A percentile compares a stretch with the other conserved stretches of the same genome.
Conservation (phyloP, 176 grass and related monocot species). For the Calamus simplicifolius region DNA sequence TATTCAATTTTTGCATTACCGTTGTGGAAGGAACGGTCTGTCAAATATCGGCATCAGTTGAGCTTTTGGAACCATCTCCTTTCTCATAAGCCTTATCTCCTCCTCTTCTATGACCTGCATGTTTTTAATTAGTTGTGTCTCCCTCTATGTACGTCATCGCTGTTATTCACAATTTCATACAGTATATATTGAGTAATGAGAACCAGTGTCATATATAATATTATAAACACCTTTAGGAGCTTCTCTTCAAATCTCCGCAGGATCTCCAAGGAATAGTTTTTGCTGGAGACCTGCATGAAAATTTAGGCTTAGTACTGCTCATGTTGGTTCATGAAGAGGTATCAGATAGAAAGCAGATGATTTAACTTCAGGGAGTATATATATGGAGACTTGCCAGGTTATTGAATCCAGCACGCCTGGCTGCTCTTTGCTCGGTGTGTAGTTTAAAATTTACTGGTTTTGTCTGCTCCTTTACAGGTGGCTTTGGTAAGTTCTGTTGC, state of each 20-base stretch:
- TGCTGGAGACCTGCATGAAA: constrained; percentile 59
- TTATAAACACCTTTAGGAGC: constrained; percentile 35
- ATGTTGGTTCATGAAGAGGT: too few relatives aligned
- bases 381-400: constrained; percentile 35
- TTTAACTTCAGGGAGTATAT: neutral
- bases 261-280: constrained; percentile 76
- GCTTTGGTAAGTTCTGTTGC: constrained; percentile 19
- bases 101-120: constrained; percentile 75
- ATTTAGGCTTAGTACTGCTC: neutral
- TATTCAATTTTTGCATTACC: constrained; percentile 29
- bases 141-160: too few relatives aligned
- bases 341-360: too few relatives aligned
- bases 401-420: constrained; percentile 59
- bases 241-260: constrained; percentile 87
- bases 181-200: too few relatives aligned
- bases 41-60: constrained; percentile 94
- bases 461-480: constrained; percentile 27
- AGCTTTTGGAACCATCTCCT: constrained; percentile 94
- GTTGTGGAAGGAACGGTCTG: constrained; percentile 79
- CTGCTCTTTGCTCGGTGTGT: constrained; percentile 76
- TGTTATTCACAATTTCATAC: too few relatives aligned
- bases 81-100: constrained; percentile 90
- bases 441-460: constrained; percentile 49
- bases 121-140: too few relatives aligned
- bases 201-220: too few relatives aligned